Conservation (phyloP, 106 monocot species). For the Iris macrosiphon region DNA sequence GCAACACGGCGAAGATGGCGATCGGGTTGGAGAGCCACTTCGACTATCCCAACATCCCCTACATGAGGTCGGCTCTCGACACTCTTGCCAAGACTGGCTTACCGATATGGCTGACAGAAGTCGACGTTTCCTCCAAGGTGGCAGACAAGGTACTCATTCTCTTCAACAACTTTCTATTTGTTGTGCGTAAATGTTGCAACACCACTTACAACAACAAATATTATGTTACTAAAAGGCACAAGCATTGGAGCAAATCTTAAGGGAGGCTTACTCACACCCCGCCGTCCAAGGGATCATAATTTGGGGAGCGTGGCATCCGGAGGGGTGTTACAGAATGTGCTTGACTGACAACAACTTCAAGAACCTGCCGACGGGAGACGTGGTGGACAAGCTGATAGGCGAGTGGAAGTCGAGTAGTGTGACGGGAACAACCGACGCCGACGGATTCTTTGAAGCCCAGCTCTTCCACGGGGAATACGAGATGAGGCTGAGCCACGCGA, state of each 20-base stretch:
- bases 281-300: slow-evolving; percentile 70
- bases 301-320: slow-evolving; percentile 58
- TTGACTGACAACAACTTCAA: slow-evolving; percentile 73
- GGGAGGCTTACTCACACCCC: slow-evolving; percentile 63
- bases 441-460: slow-evolving; percentile 30
- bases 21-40: slow-evolving; percentile 81
- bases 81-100: slow-evolving; percentile 27
- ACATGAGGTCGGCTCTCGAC: slow-evolving; percentile 69
- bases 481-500: slow-evolving; percentile 18
- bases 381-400: slow-evolving; percentile 57
- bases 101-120: slow-evolving; percentile 88
- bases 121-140: slow-evolving; percentile 31
- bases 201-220: no score
- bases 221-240: slow-evolving; percentile 30
- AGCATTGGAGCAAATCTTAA: slow-evolving; percentile 55
- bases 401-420: slow-evolving; percentile 29
- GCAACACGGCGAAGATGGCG: slow-evolving; percentile 18
- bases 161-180: background rate
- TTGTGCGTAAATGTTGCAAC: background rate
- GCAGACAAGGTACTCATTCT: slow-evolving; percentile 31
- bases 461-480: slow-evolving; percentile 65
- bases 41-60: slow-evolving; percentile 41
- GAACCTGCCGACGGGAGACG: slow-evolving; percentile 62
- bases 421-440: slow-evolving; percentile 19
- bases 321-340: slow-evolving; percentile 65